Conservation (phyloP, 345 rosid genomes). For the Lumnitzera littorea region DNA sequence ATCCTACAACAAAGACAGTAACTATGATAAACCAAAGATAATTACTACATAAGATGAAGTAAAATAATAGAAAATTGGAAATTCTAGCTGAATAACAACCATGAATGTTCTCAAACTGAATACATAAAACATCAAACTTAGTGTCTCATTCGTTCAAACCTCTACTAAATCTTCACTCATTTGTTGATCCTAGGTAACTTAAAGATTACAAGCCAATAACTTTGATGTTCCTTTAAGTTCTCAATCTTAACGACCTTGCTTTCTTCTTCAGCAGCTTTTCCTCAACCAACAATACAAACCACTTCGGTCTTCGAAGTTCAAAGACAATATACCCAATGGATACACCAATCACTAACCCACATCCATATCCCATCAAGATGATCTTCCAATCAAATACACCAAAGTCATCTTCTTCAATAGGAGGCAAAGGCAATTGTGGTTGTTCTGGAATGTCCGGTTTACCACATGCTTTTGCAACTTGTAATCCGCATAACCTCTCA, state of each 20-base stretch:
- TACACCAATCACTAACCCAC: not conserved
- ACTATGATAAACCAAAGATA: no score
- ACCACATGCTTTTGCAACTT: conserved; percentile 4
- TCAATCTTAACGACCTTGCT: not conserved
- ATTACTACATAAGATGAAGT: no score
- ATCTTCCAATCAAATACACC: not conserved
- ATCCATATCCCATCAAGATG: conserved; percentile 1
- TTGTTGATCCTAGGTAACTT: no score
- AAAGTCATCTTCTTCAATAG: not conserved
- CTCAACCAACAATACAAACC: not conserved
- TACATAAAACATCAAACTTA: no score
- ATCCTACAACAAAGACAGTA: no score
- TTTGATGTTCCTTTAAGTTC: not conserved
- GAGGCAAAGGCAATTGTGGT: not conserved
- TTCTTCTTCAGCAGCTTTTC: not conserved
- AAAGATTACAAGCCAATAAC: not conserved
- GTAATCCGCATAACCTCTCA: conserved; percentile 13
- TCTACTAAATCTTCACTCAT: no score
- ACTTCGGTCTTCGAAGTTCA: not conserved
- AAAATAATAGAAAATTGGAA: no score
- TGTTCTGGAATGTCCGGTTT: not conserved
- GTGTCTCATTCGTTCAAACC: no score
- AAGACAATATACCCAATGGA: conserved; percentile 2
- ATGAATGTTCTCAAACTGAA: no score
- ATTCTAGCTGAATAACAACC: no score